Evolutionary conservation across 2,329 filamentous ascomycete species (phyloP).

Genomic region (Volutella citrinella): DNA sequence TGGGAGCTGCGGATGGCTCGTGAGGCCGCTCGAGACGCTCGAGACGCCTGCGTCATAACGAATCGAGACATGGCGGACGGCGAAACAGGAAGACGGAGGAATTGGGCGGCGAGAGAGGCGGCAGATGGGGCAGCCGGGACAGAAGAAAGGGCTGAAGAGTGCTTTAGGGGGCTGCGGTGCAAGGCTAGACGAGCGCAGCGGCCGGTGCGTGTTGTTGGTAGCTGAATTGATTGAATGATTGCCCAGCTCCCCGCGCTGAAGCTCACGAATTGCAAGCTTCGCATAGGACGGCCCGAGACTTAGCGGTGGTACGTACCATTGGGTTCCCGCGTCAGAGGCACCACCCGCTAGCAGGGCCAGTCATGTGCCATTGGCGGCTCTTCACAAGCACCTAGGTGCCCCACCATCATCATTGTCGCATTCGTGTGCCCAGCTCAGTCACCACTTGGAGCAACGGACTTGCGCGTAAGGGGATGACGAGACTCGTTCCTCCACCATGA

Average conservation of each 20-base stretch:
- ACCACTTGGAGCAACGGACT: not conserved
- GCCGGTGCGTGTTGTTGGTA: slow-evolving; percentile 1
- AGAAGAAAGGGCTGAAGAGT: too few species aligned
- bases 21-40: slow-evolving; percentile 35
- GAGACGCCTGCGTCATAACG: slow-evolving; percentile 35
- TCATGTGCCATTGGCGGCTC: slow-evolving; percentile 3
- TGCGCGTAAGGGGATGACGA: slow-evolving; percentile 17
- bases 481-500: slow-evolving; percentile 59
- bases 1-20: slow-evolving; percentile 30
- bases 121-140: not conserved
- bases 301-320: slow-evolving; percentile 19
- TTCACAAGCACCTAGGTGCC: not conserved
- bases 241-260: slow-evolving; percentile 13
- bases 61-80: slow-evolving; percentile 28
- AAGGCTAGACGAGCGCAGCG: not conserved
- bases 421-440: not conserved
- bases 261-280: slow-evolving; percentile 10
- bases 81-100: too few species aligned
- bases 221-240: slow-evolving; percentile 1
- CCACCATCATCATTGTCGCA: not conserved
- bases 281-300: slow-evolving; percentile 1
- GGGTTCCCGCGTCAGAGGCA: not conserved
- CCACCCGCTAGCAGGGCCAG: too few species aligned
- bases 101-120: not conserved
- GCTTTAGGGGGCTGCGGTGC: not conserved